Conservation (phyloP, 2,329 filamentous ascomycete species). For the Exophiala xenobiotica region DNA sequence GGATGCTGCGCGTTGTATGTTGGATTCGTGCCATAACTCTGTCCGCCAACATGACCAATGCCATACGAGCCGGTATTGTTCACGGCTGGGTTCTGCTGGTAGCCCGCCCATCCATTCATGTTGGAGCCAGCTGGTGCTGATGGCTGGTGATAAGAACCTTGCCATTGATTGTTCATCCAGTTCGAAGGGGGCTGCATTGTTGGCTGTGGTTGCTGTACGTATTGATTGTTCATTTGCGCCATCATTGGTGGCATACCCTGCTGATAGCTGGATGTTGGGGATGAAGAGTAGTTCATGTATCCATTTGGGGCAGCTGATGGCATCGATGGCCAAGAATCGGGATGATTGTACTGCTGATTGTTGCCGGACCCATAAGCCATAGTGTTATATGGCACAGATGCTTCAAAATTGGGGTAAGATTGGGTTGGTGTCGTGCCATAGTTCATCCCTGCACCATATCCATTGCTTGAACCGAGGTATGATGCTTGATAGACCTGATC, state of each 20-base stretch:
- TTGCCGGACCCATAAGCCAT: slow-evolving; percentile 12
- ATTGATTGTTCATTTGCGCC: slow-evolving; percentile 25
- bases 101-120: slow-evolving; percentile 30
- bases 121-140: slow-evolving; percentile 38
- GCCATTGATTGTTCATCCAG: slow-evolving; percentile 40
- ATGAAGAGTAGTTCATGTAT: slow-evolving; percentile 22
- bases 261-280: slow-evolving; percentile 13
- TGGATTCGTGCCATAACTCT: slow-evolving; percentile 63
- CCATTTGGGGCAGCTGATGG: slow-evolving; percentile 11
- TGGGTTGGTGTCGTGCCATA: slow-evolving; percentile 28
- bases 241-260: slow-evolving; percentile 20
- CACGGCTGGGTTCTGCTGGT: slow-evolving; percentile 11
- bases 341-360: slow-evolving; percentile 11
- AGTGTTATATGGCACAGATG: slow-evolving; percentile 19
- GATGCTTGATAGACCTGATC: slow-evolving; percentile 17
- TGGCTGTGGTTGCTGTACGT: slow-evolving; percentile 34
- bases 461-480: slow-evolving; percentile 16
- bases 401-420: slow-evolving; percentile 26
- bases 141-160: slow-evolving; percentile 41
- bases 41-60: slow-evolving; percentile 73
- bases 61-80: slow-evolving; percentile 59
- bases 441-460: slow-evolving; percentile 22
- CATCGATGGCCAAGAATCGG: slow-evolving; percentile 22
- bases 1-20: slow-evolving; percentile 61
- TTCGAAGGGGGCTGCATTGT: slow-evolving; percentile 32